Conservation (phyloP, 2,329 filamentous ascomycete genomes). For the Zymoseptoria tritici region DNA sequence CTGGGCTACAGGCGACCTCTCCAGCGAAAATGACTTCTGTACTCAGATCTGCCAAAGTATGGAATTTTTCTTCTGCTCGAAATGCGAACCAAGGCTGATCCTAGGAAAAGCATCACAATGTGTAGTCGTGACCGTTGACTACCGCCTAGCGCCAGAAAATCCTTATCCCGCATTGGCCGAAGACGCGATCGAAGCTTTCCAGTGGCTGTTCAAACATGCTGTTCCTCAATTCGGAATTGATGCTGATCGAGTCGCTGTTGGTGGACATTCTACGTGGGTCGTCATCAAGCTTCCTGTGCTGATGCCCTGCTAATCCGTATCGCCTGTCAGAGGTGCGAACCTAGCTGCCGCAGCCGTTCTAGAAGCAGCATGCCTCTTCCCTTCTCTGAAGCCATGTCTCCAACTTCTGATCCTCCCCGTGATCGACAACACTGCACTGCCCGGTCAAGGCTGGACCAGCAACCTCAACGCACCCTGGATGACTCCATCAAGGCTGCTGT, state of each 20-base stretch:
- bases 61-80: neutral
- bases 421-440: conserved; percentile 13
- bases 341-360: conserved; percentile 13
- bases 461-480: conserved; percentile 17
- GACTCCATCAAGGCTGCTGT: conserved; percentile 12
- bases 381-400: conserved; percentile 11
- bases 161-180: conserved; percentile 38
- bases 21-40: conserved; percentile 18
- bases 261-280: conserved; percentile 11
- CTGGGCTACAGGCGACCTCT: conserved; percentile 13
- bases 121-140: conserved; percentile 20
- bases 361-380: conserved; percentile 17
- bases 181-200: conserved; percentile 40
- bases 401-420: conserved; percentile 15
- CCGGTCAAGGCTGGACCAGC: conserved; percentile 14
- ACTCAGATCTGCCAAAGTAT: conserved; percentile 15
- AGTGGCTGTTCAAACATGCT: conserved; percentile 29
- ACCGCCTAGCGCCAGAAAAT: conserved; percentile 40
- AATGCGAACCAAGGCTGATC: neutral
- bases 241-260: conserved; percentile 11
- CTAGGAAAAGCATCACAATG: conserved; percentile 8
- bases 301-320: neutral
- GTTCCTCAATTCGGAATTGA: conserved; percentile 10
- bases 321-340: conserved; percentile 10
- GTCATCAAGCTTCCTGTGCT: neutral